Conservation (phyloP, 352 stramenopile species). For the Phytopythium boreale region DNA sequence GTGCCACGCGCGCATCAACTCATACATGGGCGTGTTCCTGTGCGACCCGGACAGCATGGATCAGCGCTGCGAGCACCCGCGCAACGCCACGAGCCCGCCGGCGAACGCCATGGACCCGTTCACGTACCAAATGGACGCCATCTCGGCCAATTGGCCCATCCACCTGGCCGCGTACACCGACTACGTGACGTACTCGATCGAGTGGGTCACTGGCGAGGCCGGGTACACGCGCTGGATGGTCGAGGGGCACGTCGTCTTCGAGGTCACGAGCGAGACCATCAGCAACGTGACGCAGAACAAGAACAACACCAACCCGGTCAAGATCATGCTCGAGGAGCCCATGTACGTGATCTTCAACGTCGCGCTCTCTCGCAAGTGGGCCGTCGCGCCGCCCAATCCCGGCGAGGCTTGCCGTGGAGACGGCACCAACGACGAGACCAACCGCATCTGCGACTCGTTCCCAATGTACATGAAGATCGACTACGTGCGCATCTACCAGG, state of each 20-base stretch:
- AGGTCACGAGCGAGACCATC: conserved; percentile 57
- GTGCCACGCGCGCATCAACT: conserved; percentile 38
- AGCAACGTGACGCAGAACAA: conserved; percentile 33
- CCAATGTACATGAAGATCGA: conserved; percentile 46
- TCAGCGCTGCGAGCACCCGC: conserved; percentile 36
- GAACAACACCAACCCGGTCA: conserved; percentile 57
- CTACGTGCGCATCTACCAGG: conserved; percentile 58
- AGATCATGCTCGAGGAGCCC: conserved; percentile 90
- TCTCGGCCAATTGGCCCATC: conserved; percentile 79
- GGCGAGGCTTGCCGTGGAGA: conserved; percentile 21
- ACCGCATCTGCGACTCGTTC: conserved; percentile 51
- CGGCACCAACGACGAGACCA: conserved; percentile 25
- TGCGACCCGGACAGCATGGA: conserved; percentile 53
- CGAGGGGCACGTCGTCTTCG: conserved; percentile 75
- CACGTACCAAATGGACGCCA: conserved; percentile 74
- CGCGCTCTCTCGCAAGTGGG: conserved; percentile 82
- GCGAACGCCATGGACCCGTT: conserved; percentile 64
- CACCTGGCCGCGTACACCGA: conserved; percentile 57
- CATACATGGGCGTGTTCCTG: conserved; percentile 46
- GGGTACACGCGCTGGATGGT: conserved; percentile 53
- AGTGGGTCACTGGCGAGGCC: conserved; percentile 32
- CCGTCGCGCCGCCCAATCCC: conserved; percentile 15
- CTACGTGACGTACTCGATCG: conserved; percentile 27
- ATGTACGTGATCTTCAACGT: conserved; percentile 93
- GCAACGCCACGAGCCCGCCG: conserved; percentile 26